Conservation (phyloP, 257 asterid genomes). For the Solanum bulbocastanum region DNA sequence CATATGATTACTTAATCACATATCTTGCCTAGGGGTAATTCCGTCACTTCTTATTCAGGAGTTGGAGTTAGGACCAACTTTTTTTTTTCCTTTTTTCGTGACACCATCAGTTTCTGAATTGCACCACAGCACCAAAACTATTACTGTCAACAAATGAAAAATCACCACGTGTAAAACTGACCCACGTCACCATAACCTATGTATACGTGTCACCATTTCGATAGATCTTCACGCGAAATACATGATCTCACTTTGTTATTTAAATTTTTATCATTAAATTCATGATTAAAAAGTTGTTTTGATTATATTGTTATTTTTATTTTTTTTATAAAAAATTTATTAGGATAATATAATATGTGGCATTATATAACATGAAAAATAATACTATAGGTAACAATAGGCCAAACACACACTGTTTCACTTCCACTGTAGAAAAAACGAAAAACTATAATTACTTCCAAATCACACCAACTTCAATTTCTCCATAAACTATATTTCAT, state of each 20-base stretch:
- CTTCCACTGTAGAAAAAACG: not conserved
- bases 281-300: not conserved
- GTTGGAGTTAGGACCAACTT: not conserved
- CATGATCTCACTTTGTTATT: not conserved
- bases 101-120: not conserved
- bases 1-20: not conserved
- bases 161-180: conserved; percentile 3
- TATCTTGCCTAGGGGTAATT: not conserved
- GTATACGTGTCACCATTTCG: conserved; percentile 24
- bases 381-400: no score
- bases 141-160: not conserved
- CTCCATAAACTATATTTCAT: not conserved
- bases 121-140: not conserved
- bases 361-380: no score
- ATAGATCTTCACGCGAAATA: conserved; percentile 8
- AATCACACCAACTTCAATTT: not conserved
- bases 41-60: conserved; percentile 2
- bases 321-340: no score
- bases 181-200: not conserved
- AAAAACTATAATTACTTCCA: not conserved
- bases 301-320: not conserved
- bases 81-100: not conserved
- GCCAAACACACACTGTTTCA: no score
- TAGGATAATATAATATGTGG: not conserved
- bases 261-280: not conserved